Base-by-base conservation (phyloP, 352 stramenopile genomes). In the Phytophthora chlamydospora region DNA sequence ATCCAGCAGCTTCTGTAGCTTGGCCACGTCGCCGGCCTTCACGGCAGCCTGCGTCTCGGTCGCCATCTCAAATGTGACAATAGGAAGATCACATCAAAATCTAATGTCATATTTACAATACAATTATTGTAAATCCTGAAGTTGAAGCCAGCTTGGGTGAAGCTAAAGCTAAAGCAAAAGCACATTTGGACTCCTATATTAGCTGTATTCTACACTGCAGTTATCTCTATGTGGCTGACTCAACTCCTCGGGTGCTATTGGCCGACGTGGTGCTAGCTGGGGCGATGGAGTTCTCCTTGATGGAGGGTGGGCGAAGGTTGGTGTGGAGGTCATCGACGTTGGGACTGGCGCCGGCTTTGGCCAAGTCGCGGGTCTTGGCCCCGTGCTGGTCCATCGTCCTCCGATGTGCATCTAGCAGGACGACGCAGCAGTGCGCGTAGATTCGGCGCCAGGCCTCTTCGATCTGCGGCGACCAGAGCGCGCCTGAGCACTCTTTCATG, bases 401-500 rank as follows among this genome's bases (percentile, higher is more conserved):
- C 21, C 45, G 47, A 32, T 62, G 54, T 12, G 42, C 33, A 11
- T 56, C 48, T 7, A 56, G 34, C 9, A 54, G 29, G 12, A 53
- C 39, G 33, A 44, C 32, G 14, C 29, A 51, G 32, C 71, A 83
- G 40, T 82, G 71, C 2, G 65, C 42, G 39, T 71, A 86, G 4
- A 86, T 40, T 4, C 69, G 64, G 1, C 74, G 57, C 76, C 76
- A 86, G 0, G 74, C 68, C 4, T 73, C 56, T 12, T 79, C 72
- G 8, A 82, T 60, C 41, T 83, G 66, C 14, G 65, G 46, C 33
- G 74, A 69, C 76, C 76, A 86, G 3, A 65, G 31, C 8, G 62
- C 48, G n/a, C 68, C 71, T 1, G 76, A 78, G 8, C 61, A 74
- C 36, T 75, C 61, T 27, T 79, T 73, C 78, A 97, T 96, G 6